Evolutionary conservation across 176 grass and related monocot species (phyloP).

Genomic region (Avena eriantha): DNA sequence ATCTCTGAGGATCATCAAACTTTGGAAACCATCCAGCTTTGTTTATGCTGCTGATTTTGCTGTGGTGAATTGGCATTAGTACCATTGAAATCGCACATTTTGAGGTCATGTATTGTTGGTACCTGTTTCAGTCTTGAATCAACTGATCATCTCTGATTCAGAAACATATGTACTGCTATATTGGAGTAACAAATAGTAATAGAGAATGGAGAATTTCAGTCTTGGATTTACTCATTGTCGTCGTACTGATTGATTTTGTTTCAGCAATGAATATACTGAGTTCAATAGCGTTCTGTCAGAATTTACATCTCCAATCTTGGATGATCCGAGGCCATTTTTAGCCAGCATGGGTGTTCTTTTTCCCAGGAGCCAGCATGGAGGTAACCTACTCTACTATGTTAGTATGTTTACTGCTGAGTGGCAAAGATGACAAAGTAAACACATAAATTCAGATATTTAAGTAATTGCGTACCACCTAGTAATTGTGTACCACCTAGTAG

Average conservation of each 20-base stretch:
- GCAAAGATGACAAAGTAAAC: neutral
- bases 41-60: neutral
- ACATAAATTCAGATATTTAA: neutral
- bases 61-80: neutral
- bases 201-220: neutral
- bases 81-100: neutral
- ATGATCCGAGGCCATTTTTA: neutral
- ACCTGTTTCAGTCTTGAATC: neutral
- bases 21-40: neutral
- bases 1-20: neutral
- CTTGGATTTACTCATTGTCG: neutral
- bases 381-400: neutral
- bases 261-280: neutral
- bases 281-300: slow-evolving; percentile 1
- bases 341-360: neutral
- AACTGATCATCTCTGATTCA: neutral
- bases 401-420: neutral
- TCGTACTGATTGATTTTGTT: neutral
- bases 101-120: neutral
- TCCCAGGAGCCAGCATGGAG: neutral
- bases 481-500: neutral
- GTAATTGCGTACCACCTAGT: neutral
- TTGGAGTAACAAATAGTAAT: neutral
- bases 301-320: neutral
- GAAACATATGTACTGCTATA: neutral